These are phyloP conservation scores for Cryphonectria nitschkei DNA, from an alignment of 2,329 filamentous ascomycete species.

Conservation along the genomic window DNA sequence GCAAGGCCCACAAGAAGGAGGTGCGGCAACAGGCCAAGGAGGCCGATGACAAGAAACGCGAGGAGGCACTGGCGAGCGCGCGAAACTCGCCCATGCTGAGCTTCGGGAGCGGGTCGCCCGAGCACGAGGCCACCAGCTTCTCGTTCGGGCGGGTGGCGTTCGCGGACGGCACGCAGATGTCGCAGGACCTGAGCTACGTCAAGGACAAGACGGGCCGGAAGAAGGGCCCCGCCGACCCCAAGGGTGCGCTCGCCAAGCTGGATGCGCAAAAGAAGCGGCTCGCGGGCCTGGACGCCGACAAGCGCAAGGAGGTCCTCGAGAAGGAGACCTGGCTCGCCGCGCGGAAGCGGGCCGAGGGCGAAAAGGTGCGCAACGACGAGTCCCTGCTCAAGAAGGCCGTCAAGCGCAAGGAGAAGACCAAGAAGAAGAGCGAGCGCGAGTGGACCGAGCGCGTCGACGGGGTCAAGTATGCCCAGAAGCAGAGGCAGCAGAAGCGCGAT, in stretches of 20 bases:
- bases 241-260: constrained; percentile 81
- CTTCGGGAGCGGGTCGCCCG: constrained; percentile 44
- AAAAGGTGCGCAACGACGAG: constrained; percentile 86
- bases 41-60: constrained; percentile 72
- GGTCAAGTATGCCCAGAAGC: constrained; percentile 75
- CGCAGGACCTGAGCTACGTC: constrained; percentile 70
- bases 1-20: constrained; percentile 88
- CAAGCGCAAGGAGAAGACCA: constrained; percentile 87
- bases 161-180: constrained; percentile 79
- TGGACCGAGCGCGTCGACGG: constrained; percentile 77
- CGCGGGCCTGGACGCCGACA: constrained; percentile 73
- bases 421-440: constrained; percentile 89
- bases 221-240: constrained; percentile 82
- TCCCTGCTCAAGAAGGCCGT: constrained; percentile 88
- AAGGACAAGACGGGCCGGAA: constrained; percentile 57
- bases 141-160: constrained; percentile 93
- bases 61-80: constrained; percentile 62
- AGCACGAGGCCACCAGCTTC: constrained; percentile 65
- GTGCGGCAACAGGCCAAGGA: constrained; percentile 75
- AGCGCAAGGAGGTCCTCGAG: constrained; percentile 84
- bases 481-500: constrained; percentile 80
- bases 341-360: constrained; percentile 84
- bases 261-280: constrained; percentile 86
- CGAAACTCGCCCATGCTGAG: constrained; percentile 63
- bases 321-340: constrained; percentile 95